phyloP scores from a whole-genome alignment of 352 stramenopile species.

The Plasmopara muralis region DNA sequence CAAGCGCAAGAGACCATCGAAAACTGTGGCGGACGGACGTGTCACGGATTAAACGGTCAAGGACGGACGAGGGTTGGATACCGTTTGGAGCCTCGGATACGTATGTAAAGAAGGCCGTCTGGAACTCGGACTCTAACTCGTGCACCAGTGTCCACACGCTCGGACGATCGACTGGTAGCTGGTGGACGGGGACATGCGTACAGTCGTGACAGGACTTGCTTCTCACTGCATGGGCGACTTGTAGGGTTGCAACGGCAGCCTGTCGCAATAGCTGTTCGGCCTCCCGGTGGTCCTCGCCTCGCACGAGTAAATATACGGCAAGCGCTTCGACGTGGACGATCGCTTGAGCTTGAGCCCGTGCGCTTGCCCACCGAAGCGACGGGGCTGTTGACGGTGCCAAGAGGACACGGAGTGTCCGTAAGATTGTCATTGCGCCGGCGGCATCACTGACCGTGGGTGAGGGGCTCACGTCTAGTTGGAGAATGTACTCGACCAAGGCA shows the following conservation, averaged over 20 bases:
- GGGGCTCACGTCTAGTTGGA: conserved; percentile 39
- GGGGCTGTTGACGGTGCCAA: conserved; percentile 17
- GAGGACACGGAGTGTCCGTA: conserved; percentile 32
- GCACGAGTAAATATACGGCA: conserved; percentile 47
- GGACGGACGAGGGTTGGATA: conserved; percentile 2
- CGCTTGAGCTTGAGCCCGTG: conserved; percentile 31
- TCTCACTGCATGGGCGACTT: conserved; percentile 20
- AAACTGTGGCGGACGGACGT: conserved; percentile 31
- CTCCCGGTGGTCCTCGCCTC: conserved; percentile 29
- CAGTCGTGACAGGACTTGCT: conserved; percentile 3
- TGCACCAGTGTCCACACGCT: conserved; percentile 24
- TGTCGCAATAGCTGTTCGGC: conserved; percentile 24
- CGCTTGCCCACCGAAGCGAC: conserved; percentile 30
- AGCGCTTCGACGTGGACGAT: conserved; percentile 61
- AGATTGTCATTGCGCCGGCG: conserved; percentile 21
- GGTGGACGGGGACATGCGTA: neutral
- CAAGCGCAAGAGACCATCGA: conserved; percentile 47
- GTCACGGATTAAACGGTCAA: conserved; percentile 13
- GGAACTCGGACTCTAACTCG: conserved; percentile 24
- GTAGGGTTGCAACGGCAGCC: conserved; percentile 26
- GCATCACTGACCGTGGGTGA: conserved; percentile 10
- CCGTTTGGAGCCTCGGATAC: neutral
- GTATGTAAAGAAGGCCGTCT: conserved; percentile 29
- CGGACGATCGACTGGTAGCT: conserved; percentile 7
- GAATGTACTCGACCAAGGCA: conserved; percentile 52